Evolutionary conservation across 1,284 basidiomycete genomes (phyloP).

Genomic region (Flammula alnicola): DNA sequence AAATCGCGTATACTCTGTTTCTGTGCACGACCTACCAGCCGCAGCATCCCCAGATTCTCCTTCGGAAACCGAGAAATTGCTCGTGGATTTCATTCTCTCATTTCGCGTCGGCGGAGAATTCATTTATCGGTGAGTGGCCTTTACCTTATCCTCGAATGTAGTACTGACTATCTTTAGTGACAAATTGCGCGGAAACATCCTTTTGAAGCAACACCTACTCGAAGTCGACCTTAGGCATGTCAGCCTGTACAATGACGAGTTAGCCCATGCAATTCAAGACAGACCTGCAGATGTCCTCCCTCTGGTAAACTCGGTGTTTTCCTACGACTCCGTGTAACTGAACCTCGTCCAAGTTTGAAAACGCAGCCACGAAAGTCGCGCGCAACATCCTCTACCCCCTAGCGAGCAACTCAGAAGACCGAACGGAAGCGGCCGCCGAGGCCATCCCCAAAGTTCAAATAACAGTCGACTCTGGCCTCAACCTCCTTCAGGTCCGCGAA

Average conservation of each 20-base stretch:
- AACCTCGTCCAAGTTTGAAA: conserved; percentile 76
- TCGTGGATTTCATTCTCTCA: conserved; percentile 85
- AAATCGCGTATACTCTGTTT: conserved; percentile 79
- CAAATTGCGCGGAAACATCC: conserved; percentile 86
- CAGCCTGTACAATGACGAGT: conserved; percentile 90
- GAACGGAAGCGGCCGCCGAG: conserved; percentile 59
- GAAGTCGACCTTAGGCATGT: conserved; percentile 94
- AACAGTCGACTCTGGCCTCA: conserved; percentile 86
- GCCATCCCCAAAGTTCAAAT: conserved; percentile 89
- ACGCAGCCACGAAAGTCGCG: conserved; percentile 83
- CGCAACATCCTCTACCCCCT: conserved; percentile 81
- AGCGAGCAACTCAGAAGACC: conserved; percentile 52
- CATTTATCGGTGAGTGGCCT: conserved; percentile 69
- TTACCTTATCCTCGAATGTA: neutral
- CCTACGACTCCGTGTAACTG: neutral
- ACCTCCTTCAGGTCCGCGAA: conserved; percentile 93
- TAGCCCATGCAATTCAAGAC: conserved; percentile 91
- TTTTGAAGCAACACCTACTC: conserved; percentile 90
- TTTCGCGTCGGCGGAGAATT: conserved; percentile 91
- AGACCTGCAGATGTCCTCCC: conserved; percentile 90
- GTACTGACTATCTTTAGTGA: conserved; percentile 60
- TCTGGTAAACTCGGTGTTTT: conserved; percentile 56
- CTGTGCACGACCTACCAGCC: conserved; percentile 65
- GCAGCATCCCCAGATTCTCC: conserved; percentile 67
- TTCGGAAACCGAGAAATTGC: conserved; percentile 78